phyloP scores from a whole-genome alignment of 2,329 filamentous ascomycete genomes.

The Colletotrichum eleusines region DNA sequence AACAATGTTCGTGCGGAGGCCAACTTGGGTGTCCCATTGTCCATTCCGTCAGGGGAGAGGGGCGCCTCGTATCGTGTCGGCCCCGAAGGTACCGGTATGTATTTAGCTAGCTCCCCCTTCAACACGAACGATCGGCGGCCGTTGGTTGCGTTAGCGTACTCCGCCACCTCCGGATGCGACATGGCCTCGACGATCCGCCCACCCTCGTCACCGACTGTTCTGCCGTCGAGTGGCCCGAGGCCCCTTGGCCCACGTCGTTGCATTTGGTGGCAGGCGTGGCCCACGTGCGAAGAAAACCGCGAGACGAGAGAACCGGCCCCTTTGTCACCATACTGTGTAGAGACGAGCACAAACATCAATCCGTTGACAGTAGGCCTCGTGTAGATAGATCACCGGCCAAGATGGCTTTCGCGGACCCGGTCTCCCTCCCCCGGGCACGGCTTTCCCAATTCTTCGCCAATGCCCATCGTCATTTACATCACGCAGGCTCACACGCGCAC shows the following conservation, averaged over 20 bases:
- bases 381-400: background rate
- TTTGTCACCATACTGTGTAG: background rate
- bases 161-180: constrained; percentile 7
- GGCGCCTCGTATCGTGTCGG: constrained; percentile 53
- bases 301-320: background rate
- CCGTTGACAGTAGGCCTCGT: background rate
- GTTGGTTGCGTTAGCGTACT: constrained; percentile 6
- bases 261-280: constrained; percentile 3
- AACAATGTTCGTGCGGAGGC: constrained; percentile 52
- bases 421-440: background rate
- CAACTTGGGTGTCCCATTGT: constrained; percentile 61
- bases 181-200: constrained; percentile 40
- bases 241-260: constrained; percentile 19
- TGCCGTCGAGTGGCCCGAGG: constrained; percentile 43
- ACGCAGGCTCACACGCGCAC: too few relatives aligned
- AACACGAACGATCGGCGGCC: constrained; percentile 53
- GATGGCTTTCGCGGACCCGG: background rate
- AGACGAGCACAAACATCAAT: background rate
- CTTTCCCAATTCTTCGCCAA: background rate
- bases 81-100: constrained; percentile 46
- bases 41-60: constrained; percentile 60
- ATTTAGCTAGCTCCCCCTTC: constrained; percentile 56
- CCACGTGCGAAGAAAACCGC: background rate
- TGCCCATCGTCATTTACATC: background rate
- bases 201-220: constrained; percentile 42